These are phyloP conservation scores for Kodamaea sagamina DNA, from an alignment of 805 yeast genomes.

Conservation along the genomic window DNA sequence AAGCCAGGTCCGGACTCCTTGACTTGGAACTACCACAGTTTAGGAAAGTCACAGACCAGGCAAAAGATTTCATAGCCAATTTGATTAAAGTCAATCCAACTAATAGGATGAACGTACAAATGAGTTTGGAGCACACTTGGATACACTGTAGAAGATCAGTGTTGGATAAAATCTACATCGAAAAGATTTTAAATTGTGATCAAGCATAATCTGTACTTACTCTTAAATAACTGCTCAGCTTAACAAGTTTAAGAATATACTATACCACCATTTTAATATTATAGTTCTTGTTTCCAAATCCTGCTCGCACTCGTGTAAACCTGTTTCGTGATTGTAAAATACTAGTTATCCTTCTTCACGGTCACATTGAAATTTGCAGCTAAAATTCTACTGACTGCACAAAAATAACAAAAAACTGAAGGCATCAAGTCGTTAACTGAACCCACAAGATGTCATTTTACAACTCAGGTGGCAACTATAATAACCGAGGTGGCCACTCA, in stretches of 20 bases:
- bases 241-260: too few relatives aligned
- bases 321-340: too few relatives aligned
- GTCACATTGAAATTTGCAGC: neutral
- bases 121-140: slow-evolving; percentile 52
- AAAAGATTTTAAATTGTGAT: neutral
- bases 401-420: slow-evolving; percentile 18
- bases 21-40: slow-evolving; percentile 44
- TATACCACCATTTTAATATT: too few relatives aligned
- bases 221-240: too few relatives aligned
- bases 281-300: too few relatives aligned
- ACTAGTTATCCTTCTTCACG: too few relatives aligned
- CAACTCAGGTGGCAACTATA: slow-evolving; percentile 12
- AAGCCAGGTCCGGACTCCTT: slow-evolving; percentile 44
- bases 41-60: slow-evolving; percentile 40
- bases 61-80: slow-evolving; percentile 47
- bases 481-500: slow-evolving; percentile 10
- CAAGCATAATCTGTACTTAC: too few relatives aligned
- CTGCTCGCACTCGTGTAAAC: too few relatives aligned
- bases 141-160: slow-evolving; percentile 34
- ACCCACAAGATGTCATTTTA: slow-evolving; percentile 10
- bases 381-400: slow-evolving; percentile 1
- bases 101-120: slow-evolving; percentile 37
- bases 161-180: neutral
- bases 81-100: slow-evolving; percentile 42
- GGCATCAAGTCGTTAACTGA: neutral